Conservation (phyloP, 768 basidiomycete genomes). For the Mycena floridula region DNA sequence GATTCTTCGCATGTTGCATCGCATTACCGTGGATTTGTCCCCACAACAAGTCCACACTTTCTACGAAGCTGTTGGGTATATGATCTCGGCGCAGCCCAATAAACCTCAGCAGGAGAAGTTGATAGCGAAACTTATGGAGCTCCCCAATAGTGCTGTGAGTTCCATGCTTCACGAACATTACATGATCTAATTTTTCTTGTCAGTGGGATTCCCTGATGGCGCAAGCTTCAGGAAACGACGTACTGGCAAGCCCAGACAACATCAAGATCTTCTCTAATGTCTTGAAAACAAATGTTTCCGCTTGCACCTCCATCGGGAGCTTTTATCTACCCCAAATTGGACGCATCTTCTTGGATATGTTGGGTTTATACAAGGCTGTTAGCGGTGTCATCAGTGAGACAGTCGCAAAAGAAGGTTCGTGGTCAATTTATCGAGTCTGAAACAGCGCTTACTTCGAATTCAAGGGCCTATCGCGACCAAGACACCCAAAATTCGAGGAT, state of each 20-base stretch:
- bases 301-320: slow-evolving; percentile 93
- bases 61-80: slow-evolving; percentile 98
- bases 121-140: slow-evolving; percentile 92
- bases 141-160: slow-evolving; percentile 92
- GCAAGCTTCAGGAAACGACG: slow-evolving; percentile 89
- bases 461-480: slow-evolving; percentile 88
- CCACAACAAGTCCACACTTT: slow-evolving; percentile 98
- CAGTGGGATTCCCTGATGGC: slow-evolving; percentile 98
- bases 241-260: slow-evolving; percentile 85
- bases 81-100: slow-evolving; percentile 99
- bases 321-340: slow-evolving; percentile 98
- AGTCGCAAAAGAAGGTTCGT: slow-evolving; percentile 74
- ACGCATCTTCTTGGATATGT: slow-evolving; percentile 95
- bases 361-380: slow-evolving; percentile 95
- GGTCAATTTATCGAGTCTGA: neutral
- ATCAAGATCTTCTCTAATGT: slow-evolving; percentile 97
- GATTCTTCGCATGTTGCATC: slow-evolving; percentile 84
- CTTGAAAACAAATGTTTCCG: slow-evolving; percentile 96
- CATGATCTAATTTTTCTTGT: slow-evolving; percentile 4
- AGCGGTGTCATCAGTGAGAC: slow-evolving; percentile 94
- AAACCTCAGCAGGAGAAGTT: slow-evolving; percentile 95
- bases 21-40: slow-evolving; percentile 91
- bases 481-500: slow-evolving; percentile 90
- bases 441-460: slow-evolving; percentile 7
- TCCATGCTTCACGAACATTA: neutral